A percentile compares a stretch with the other conserved stretches of the same genome.
Evolutionary conservation across 2,329 filamentous ascomycete genomes (phyloP).

Genomic region (Emmonsiellopsis sp.): DNA sequence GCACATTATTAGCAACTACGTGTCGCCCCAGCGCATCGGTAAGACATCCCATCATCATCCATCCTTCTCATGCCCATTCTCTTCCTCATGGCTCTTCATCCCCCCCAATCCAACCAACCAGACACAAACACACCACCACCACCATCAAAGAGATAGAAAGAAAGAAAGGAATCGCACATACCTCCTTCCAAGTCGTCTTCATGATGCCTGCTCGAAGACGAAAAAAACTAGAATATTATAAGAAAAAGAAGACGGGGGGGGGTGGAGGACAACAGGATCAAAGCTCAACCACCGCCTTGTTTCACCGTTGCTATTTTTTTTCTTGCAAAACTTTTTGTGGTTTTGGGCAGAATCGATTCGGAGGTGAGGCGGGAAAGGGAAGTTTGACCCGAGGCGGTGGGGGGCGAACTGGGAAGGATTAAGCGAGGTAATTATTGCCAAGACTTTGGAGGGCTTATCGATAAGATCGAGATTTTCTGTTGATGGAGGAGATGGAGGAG

Average conservation of each 20-base stretch:
- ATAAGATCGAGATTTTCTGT: neutral
- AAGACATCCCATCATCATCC: neutral
- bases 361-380: slow-evolving; percentile 5
- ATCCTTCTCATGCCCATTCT: neutral
- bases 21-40: neutral
- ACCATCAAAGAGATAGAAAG: slow-evolving; percentile 22
- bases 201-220: slow-evolving; percentile 28
- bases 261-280: too few species aligned
- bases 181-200: slow-evolving; percentile 54
- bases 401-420: slow-evolving; percentile 4
- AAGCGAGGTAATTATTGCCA: neutral
- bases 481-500: neutral
- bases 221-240: slow-evolving; percentile 13
- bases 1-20: neutral
- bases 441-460: slow-evolving; percentile 1
- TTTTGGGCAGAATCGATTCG: slow-evolving; percentile 2
- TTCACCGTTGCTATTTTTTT: neutral
- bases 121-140: neutral
- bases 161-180: slow-evolving; percentile 16
- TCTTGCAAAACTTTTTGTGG: slow-evolving; percentile 4
- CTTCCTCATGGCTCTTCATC: too few species aligned
- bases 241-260: slow-evolving; percentile 7
- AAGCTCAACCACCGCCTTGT: too few species aligned
- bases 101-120: too few species aligned
- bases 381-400: slow-evolving; percentile 17